Evolutionary conservation across 1,284 basidiomycete species (phyloP), one percentile per base, ranked within the genome.

Genomic region (Chondrostereum purpureum): DNA sequence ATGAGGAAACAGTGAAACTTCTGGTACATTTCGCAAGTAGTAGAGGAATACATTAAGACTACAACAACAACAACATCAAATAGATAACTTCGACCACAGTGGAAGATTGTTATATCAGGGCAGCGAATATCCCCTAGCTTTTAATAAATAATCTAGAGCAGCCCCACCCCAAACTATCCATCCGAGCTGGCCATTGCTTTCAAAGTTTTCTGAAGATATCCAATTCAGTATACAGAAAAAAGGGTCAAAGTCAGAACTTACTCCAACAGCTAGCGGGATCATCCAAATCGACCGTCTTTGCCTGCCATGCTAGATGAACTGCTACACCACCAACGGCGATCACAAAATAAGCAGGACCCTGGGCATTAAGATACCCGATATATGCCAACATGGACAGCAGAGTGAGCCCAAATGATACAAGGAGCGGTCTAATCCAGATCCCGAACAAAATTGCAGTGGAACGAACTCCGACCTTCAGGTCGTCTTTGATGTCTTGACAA

Each of bases 371-470:
- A 31, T 31, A 31, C 27, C 27, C 27, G n/a, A 31, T n/a, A n/a
- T 31, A 31, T 31, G 27, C 27, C 8, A 31, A n/a, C 27, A 31
- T 31, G 8, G 27, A 31, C 27, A 31, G 8, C 8, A 31, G 27
- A 8, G n/a, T n/a, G n/a, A 31, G 8, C 27, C 27, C 69, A 51
- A 80, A 77, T 4, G 59, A 45, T 3, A 64, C 53, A 0, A 80
- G 59, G 48, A 77, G 66, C 2, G 63, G 62, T 16, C 66, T 65
- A 4, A 75, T 64, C 18, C 61, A 51, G 2, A 59, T 50, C 3
- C 70, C 68, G 52, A 82, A 78, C 13, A 80, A 60, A 16, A 81
- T 54, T 0, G 77, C 76, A 8, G 77, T 78, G 3, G 76, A 80
- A 53, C 75, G 75, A 47, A 81, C 70, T 10, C 77, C 77, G 2